Percentiles rank a stretch among this genome's conserved stretches.
Evolutionary conservation across 345 rosid species (phyloP).

Genomic region (Lagerstroemia speciosa): DNA sequence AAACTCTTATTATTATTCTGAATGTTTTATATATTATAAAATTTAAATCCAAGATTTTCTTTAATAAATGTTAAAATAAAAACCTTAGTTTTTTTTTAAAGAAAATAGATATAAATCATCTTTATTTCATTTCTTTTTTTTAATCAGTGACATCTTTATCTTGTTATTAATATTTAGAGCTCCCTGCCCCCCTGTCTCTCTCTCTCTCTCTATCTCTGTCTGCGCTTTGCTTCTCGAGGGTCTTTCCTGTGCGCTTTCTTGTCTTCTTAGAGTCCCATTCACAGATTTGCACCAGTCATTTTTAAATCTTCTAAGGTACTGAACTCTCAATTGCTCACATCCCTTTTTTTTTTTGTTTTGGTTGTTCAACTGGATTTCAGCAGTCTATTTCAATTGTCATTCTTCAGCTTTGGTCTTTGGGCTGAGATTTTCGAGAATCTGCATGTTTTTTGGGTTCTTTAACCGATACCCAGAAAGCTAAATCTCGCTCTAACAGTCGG

Average conservation of each 20-base stretch:
- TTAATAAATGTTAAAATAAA: too few species aligned
- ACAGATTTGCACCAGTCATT: too few species aligned
- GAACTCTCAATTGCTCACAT: background rate
- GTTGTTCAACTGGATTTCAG: background rate
- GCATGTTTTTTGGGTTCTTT: background rate
- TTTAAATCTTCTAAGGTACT: conserved; percentile 1
- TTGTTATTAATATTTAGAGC: too few species aligned
- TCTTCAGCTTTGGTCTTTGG: background rate
- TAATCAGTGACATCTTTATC: too few species aligned
- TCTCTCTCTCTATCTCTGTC: conserved; percentile 4
- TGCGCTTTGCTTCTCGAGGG: too few species aligned
- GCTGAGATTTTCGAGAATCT: conserved; percentile 2
- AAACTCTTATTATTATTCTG: too few species aligned
- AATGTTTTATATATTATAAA: too few species aligned
- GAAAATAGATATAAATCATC: too few species aligned
- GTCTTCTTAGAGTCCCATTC: too few species aligned
- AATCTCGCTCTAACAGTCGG: background rate
- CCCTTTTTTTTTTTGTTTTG: background rate
- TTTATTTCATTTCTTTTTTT: too few species aligned
- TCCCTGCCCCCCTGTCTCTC: background rate
- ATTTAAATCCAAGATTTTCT: too few species aligned
- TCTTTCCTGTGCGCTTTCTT: background rate
- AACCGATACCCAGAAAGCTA: background rate
- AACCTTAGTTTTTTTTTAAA: too few species aligned
- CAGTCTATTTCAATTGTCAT: background rate